Percentiles rank a stretch among this genome's conserved stretches.
phyloP scores from a whole-genome alignment of 2,329 filamentous ascomycete species.

The Coniochaeta ligniaria region DNA sequence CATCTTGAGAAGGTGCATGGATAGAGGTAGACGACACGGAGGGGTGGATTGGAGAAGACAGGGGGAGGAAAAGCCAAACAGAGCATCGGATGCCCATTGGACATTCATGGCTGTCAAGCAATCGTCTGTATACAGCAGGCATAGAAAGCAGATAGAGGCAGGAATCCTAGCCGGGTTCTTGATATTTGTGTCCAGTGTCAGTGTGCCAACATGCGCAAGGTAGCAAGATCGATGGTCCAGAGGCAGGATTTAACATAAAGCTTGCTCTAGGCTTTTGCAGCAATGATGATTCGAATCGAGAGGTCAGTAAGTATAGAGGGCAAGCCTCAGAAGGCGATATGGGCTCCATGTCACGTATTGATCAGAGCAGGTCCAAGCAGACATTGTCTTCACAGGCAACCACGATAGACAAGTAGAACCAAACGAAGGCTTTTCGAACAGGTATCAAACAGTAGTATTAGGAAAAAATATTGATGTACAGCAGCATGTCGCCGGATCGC shows the following conservation, averaged over 20 bases:
- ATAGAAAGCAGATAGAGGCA: neutral
- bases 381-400: neutral
- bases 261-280: neutral
- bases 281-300: neutral
- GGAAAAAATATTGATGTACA: conserved; percentile 6
- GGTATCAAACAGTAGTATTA: conserved; percentile 14
- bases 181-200: neutral
- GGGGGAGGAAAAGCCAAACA: neutral
- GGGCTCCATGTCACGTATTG: neutral
- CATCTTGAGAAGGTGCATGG: conserved; percentile 48
- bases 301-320: neutral
- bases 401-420: neutral
- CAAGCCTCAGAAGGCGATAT: neutral
- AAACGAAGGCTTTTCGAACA: conserved; percentile 1
- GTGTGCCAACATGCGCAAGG: neutral
- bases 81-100: neutral
- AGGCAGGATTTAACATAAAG: too few relatives aligned
- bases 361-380: neutral
- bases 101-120: neutral
- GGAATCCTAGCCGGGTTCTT: neutral
- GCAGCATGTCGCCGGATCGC: neutral
- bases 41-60: neutral
- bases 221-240: too few relatives aligned
- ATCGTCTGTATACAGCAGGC: neutral
- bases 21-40: neutral